These are phyloP conservation scores for Inga laurina DNA, from an alignment of 306 rosid genomes.

Conservation along the genomic window DNA sequence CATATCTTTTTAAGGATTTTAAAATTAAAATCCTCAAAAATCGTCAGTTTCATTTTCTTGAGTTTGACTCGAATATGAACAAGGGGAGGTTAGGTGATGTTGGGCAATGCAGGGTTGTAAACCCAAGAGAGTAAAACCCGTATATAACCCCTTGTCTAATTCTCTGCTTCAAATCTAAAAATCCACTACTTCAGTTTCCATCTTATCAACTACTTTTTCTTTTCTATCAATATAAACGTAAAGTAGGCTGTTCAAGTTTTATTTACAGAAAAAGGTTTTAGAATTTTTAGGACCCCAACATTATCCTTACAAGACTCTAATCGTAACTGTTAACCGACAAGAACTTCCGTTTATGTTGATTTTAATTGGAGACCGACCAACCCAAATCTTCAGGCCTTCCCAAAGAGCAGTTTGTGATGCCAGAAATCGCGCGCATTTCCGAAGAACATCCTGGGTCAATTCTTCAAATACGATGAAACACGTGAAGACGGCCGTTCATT, in stretches of 20 bases:
- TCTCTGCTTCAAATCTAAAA: neutral
- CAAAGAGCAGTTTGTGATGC: neutral
- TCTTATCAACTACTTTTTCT: neutral
- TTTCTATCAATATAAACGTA: neutral
- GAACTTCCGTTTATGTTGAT: neutral
- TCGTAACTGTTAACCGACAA: neutral
- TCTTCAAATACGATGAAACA: neutral
- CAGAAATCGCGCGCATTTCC: neutral
- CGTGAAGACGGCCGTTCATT: neutral
- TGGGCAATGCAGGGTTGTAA: constrained; percentile 9
- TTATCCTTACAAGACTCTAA: neutral
- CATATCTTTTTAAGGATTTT: neutral
- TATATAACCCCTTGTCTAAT: neutral
- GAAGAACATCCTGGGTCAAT: neutral
- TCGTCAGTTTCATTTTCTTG: neutral
- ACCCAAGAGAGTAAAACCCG: constrained; percentile 24
- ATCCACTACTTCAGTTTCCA: neutral
- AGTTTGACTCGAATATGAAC: neutral
- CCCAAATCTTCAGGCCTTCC: neutral
- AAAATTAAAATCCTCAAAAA: neutral
- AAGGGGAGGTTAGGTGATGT: neutral
- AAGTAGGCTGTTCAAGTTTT: neutral
- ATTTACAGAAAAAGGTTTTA: neutral
- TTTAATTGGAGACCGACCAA: neutral
- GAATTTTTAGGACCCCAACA: neutral